Evolutionary conservation across 2,329 filamentous ascomycete species (phyloP), one percentile per base, ranked within the genome.

Genomic region (Penicillium decumbens): DNA sequence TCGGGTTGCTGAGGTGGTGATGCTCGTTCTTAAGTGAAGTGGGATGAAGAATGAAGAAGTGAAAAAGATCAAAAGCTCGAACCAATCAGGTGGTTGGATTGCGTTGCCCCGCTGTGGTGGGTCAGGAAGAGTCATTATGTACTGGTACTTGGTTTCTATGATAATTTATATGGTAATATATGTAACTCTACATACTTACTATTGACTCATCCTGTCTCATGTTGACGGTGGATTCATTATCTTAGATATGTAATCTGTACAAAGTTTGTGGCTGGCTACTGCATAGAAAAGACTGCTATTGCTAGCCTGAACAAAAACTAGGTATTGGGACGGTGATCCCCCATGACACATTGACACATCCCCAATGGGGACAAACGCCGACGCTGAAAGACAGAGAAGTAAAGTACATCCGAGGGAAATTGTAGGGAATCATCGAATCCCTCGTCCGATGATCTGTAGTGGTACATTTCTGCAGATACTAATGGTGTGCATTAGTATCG

Each of bases 141-240:
- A 35, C 45, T 2, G 40, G 50, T 61, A 61, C 53, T 32, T 47
- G 0, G 0, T 2, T 0, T 13, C 1, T 15, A 20, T 35, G 15
- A 1, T 15, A 35, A 0, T 8, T 20, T 10, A 40, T 47, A 43
- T 6, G 5, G 1, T 2, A 13, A 0, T 1, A 0, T 2, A 53
- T 1, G 55, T 57, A 58, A 40, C 5, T 0, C 8, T 37, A 37
- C 33, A 2, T 37, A 7, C 33, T 37, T 23, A 12, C 18, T 37
- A 5, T 46, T 61, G 59, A 61, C 52, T 61, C 59, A 61, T 61
- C 47, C 50, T 60, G 58, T 44, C 55, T 61, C 58, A 60, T 60
- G 23, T 45, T 57, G 55, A 57, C 51, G 45, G 52, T 45, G 50
- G 6, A 23, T 20, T 37, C 38, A 27, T 23, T 20, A 10, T 9